These are phyloP conservation scores for Fusarium buxicola DNA, from an alignment of 2,329 filamentous ascomycete species.

Conservation along the genomic window DNA sequence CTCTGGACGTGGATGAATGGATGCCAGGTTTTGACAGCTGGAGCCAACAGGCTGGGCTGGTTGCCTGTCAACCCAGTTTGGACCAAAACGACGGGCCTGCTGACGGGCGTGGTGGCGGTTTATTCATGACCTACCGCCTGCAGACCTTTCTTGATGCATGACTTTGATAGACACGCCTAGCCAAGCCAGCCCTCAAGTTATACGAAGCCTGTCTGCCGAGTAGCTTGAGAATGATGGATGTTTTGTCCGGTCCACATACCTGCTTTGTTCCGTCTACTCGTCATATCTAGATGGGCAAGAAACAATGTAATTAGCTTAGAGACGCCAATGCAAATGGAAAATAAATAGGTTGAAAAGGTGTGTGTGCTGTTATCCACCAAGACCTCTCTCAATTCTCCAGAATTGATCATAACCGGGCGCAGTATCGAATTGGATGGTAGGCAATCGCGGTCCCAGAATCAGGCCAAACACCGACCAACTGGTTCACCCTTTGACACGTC, in stretches of 20 bases:
- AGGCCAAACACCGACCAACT: slow-evolving; percentile 13
- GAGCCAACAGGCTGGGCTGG: neutral
- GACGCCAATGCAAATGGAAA: slow-evolving; percentile 1
- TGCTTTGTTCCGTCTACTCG: neutral
- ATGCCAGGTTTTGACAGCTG: slow-evolving; percentile 5
- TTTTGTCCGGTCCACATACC: neutral
- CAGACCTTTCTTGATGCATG: neutral
- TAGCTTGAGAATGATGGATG: neutral
- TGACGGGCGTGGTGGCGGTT: neutral
- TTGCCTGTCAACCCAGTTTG: neutral
- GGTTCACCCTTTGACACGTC: slow-evolving; percentile 6
- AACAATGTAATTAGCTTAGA: neutral
- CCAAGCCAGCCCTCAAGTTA: neutral
- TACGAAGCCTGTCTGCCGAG: neutral
- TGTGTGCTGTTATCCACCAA: slow-evolving; percentile 14
- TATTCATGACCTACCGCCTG: slow-evolving; percentile 1
- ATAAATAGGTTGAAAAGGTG: slow-evolving; percentile 3
- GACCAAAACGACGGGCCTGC: neutral
- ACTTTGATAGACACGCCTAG: neutral
- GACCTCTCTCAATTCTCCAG: slow-evolving; percentile 10
- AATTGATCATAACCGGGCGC: slow-evolving; percentile 9
- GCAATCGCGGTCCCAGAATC: slow-evolving; percentile 1
- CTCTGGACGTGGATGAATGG: neutral
- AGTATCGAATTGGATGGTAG: slow-evolving; percentile 3
- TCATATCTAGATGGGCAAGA: neutral